Conservation (phyloP, 75 land plant species). For the Pseudotsuga menziesii region DNA sequence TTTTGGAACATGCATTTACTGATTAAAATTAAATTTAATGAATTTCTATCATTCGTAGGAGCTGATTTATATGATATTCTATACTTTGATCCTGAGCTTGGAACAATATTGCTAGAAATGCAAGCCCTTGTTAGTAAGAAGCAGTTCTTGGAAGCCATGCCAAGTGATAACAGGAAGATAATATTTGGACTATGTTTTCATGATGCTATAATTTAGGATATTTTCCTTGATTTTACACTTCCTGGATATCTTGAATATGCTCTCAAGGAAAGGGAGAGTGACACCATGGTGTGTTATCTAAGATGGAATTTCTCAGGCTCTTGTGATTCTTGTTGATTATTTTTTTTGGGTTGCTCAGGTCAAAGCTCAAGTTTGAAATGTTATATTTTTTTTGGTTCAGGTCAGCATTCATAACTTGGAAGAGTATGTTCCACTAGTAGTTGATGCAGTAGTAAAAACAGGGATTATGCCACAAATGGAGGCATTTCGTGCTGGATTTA, state of each 20-base stretch:
- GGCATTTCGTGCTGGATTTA: conserved; percentile 72
- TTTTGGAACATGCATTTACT: no score
- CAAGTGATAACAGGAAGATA: conserved; percentile 1
- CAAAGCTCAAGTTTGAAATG: no score
- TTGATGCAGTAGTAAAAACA: conserved; percentile 60
- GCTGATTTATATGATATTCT: conserved; percentile 38
- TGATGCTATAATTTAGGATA: conserved; percentile 58
- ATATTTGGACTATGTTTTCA: conserved; percentile 24
- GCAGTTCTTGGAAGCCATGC: conserved; percentile 17
- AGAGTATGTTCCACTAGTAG: conserved; percentile 56
- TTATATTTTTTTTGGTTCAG: conserved; percentile 15
- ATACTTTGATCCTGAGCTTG: conserved; percentile 73
- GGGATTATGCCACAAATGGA: conserved; percentile 67
- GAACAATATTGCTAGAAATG: conserved; percentile 52
- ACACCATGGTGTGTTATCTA: not conserved
- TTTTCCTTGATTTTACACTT: conserved; percentile 74
- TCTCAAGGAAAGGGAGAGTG: conserved; percentile 27
- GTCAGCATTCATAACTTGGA: conserved; percentile 46
- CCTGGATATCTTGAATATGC: conserved; percentile 71
- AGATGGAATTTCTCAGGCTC: no score
- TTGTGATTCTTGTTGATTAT: no score
- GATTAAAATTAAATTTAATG: no score
- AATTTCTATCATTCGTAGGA: no score
- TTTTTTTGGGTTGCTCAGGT: no score
- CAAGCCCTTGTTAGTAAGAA: conserved; percentile 50